Base-by-base conservation (phyloP, 805 yeast genomes). In the Candida xiaguanensis region DNA sequence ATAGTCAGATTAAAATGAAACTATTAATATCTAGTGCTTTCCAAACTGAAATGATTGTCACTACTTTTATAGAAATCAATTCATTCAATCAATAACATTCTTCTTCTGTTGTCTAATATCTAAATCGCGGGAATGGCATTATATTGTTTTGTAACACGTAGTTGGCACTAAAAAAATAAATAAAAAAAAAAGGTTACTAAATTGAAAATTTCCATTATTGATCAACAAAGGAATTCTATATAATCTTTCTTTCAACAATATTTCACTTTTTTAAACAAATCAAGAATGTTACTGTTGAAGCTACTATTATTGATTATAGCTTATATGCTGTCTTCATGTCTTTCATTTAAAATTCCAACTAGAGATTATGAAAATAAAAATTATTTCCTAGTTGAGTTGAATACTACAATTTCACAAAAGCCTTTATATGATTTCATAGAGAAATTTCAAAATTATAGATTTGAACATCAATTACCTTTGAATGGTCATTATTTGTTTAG, bases 401-500 rank as follows among this genome's bases (percentile, higher is more conserved):
- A 63, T 45, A 60, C 70, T 8, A 33, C 55, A 17, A 13, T 7
- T 2, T 44, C 58, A 16, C 55, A 45, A 32, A 39, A 39, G 19
- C 61, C 67, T 8, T 50, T 68, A 8, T 36, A 43, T 0, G 52
- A 63, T n/a, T 68, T 82, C 37, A 51, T 60, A 9, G 25, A 49
- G 1, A 35, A 50, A 11, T 70, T 74, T 53, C 69, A 74, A 3
- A 55, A 55, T 12, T 67, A 57, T 47, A 41, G 43, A 16, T 85
- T 64, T 51, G 95, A 87, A 55, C 86, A 85, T 55, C 74, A 67
- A 17, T 69, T 81, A 26, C 84, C 82, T 0, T 55, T 80, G 16
- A 78, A 75, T 16, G 67, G 78, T 44, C 82, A 80, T 55, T 78
- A 74, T 55, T 83, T 87, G 11, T 83, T 86, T 50, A 83, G 91